Evolutionary conservation across 1,284 basidiomycete species (phyloP), one percentile per base, ranked within the genome.

Genomic region (Trichosporon sp.): DNA sequence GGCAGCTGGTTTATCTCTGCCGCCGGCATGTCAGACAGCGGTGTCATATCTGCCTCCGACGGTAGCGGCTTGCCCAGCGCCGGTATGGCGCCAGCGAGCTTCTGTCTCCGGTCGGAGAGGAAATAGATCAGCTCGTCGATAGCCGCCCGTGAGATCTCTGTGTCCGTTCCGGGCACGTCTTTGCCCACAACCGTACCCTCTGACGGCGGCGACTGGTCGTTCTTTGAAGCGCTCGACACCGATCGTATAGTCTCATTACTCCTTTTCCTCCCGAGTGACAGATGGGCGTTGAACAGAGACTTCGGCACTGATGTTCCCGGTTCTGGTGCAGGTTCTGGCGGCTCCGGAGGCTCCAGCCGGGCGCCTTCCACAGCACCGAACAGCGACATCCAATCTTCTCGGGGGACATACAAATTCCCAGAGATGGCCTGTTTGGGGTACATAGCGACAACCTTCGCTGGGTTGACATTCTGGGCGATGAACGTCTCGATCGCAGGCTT

Each of bases 401-500:
- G 84, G 14, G 87, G 85, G 0, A 89, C 85, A 13, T 87, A 83
- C 11, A 98, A 80, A 32, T 89, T 83, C 4, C 95, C 95, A 0
- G 93, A 86, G 1, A 99, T 86, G 16, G 83, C 83, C 56, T 89
- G 85, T 8, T 69, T 65, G 0, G 93, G 91, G 77, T 91, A 99
- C 4, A 98, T 82, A 0, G 94, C 90, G 13, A 99, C 85, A 0
- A 99, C 91, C 73, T 95, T 92, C 2, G 93, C 92, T 0, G 95
- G 95, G 73, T 96, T 95, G 67, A 92, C 84, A 69, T 98, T 90
- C 52, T 95, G 86, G 46, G 89, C 86, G 58, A 95, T 86, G 76
- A 99, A 95, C 0, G 87, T 85, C 73, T 95, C 89, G 62, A 98
- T 88, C 0, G 95, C 95, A 0, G 70, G 23, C 61, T 79, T 74